Evolutionary conservation across 1,139 yeast genomes (phyloP).

Genomic region (Groenewaldozyma sp.): DNA sequence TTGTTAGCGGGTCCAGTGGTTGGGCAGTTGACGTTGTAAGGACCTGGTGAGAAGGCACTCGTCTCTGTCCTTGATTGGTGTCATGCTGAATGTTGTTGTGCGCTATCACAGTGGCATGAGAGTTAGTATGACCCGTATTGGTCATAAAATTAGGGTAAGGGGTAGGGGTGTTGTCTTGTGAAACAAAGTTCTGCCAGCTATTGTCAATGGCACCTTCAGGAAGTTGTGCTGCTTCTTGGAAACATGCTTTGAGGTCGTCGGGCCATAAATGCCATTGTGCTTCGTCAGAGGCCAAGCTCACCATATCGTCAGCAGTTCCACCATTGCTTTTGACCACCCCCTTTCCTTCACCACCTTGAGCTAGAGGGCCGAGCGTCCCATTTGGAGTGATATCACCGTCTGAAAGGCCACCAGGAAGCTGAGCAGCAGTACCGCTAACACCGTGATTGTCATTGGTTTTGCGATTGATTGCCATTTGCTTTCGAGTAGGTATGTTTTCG

Average conservation of each 20-base stretch:
- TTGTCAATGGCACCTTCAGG: background rate
- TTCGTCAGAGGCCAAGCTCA: background rate
- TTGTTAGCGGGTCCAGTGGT: background rate
- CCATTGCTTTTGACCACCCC: slow-evolving; percentile 10
- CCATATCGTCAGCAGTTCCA: slow-evolving; percentile 9
- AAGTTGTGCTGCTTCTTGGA: slow-evolving; percentile 1
- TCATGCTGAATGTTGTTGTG: background rate
- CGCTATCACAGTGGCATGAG: background rate
- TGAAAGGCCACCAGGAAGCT: too few species aligned
- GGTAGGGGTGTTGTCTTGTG: too few species aligned
- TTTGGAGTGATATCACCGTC: background rate
- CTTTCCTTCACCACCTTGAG: background rate
- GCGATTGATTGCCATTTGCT: slow-evolving; percentile 5
- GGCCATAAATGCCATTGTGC: background rate
- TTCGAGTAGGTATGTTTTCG: slow-evolving; percentile 2
- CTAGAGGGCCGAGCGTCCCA: background rate
- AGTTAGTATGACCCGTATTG: background rate
- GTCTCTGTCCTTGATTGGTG: background rate
- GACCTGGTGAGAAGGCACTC: too few species aligned
- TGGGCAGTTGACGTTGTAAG: background rate
- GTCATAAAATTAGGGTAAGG: too few species aligned
- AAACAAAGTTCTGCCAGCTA: too few species aligned
- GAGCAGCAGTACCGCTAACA: background rate
- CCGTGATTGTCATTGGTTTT: slow-evolving; percentile 4
- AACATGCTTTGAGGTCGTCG: background rate